Percentiles rank a stretch among this genome's conserved stretches.
Conservation (phyloP, 495 filamentous ascomycete genomes). For the Rhypophila decipiens region DNA sequence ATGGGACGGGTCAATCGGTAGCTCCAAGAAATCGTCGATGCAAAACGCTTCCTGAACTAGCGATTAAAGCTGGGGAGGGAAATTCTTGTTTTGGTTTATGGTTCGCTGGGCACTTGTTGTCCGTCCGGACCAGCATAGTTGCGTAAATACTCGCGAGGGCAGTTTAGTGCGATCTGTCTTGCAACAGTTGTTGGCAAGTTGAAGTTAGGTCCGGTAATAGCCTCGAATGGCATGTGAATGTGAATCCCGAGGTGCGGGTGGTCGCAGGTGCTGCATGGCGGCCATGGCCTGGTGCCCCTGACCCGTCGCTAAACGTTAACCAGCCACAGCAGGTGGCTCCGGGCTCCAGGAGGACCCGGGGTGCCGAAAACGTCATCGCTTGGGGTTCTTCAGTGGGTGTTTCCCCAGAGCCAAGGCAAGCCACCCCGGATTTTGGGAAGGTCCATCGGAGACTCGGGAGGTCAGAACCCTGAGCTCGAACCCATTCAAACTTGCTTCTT, state of each 20-base stretch:
- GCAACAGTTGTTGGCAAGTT: too few species aligned
- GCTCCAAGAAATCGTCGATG: too few species aligned
- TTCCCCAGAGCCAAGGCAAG: background rate
- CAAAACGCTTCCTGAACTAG: too few species aligned
- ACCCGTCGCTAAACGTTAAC: background rate
- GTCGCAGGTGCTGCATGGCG: background rate
- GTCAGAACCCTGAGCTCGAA: too few species aligned
- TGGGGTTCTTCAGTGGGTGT: background rate
- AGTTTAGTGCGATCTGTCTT: too few species aligned
- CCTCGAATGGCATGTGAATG: constrained; percentile 3
- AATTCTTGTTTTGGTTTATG: too few species aligned
- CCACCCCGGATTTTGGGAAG: background rate
- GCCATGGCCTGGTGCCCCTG: background rate
- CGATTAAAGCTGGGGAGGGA: too few species aligned
- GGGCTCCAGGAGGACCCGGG: background rate
- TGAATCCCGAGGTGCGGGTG: constrained; percentile 3
- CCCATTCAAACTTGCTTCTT: too few species aligned
- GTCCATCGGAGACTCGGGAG: too few species aligned
- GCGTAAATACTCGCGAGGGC: too few species aligned
- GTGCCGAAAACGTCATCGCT: background rate
- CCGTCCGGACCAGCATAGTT: constrained; percentile 7
- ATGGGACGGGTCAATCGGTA: too few species aligned
- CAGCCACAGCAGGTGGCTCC: background rate
- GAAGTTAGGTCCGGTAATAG: too few species aligned
- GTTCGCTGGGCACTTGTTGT: constrained; percentile 5